Evolutionary conservation across 345 rosid genomes (phyloP).

Genomic region (Heritiera fomes): DNA sequence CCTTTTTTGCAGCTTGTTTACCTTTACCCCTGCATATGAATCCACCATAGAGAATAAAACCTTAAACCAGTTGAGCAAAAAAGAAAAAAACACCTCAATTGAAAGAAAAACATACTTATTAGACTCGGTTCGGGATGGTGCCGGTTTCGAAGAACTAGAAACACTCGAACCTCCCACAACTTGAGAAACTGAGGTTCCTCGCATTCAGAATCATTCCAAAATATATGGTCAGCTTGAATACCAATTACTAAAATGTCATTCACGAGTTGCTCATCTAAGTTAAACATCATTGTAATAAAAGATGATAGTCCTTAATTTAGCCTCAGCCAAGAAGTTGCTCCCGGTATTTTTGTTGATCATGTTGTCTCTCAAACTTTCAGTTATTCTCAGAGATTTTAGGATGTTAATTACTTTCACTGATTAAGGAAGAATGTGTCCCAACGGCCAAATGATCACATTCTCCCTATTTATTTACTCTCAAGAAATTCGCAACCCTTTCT

Average conservation of each 20-base stretch:
- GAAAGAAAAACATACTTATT: neutral
- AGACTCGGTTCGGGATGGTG: neutral
- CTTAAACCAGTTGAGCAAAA: neutral
- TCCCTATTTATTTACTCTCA: too few relatives aligned
- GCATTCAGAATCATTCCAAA: neutral
- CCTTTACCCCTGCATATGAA: neutral
- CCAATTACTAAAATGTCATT: constrained; percentile 3
- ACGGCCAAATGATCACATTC: too few relatives aligned
- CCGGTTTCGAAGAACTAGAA: neutral
- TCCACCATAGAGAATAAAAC: constrained; percentile 3
- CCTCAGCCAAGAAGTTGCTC: neutral
- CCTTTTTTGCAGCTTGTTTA: constrained; percentile 1
- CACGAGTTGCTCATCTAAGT: constrained; percentile 1
- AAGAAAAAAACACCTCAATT: neutral
- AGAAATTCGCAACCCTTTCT: too few relatives aligned
- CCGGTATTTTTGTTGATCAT: neutral
- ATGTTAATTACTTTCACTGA: too few relatives aligned
- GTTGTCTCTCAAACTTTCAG: too few relatives aligned
- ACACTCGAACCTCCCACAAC: neutral
- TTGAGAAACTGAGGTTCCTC: constrained; percentile 10
- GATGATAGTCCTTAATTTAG: neutral
- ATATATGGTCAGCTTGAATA: constrained; percentile 15
- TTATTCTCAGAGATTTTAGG: too few relatives aligned
- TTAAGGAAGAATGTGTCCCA: too few relatives aligned
- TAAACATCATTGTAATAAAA: neutral